These are phyloP conservation scores for Physcomitrellopsis africana DNA, from an alignment of 225 moss, liverwort and hornwort genomes.

Conservation along the genomic window DNA sequence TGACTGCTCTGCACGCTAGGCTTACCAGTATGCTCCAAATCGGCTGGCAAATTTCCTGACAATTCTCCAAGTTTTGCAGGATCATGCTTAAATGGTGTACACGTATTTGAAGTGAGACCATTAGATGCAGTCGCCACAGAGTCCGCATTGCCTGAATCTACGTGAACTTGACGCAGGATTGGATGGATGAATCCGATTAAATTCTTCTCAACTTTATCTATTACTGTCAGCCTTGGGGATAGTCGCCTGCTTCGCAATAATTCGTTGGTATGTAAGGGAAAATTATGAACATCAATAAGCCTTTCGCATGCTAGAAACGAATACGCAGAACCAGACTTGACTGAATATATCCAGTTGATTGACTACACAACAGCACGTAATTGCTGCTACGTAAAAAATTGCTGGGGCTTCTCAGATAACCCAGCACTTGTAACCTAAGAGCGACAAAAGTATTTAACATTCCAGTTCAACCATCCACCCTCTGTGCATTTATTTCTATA, in stretches of 20 bases:
- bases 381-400: neutral
- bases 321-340: constrained; percentile 4
- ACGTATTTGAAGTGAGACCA: constrained; percentile 1
- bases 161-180: constrained; percentile 25
- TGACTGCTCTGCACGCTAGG: constrained; percentile 3
- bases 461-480: neutral
- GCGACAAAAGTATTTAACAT: neutral
- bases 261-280: constrained; percentile 13
- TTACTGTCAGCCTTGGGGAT: constrained; percentile 15
- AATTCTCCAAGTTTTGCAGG: constrained; percentile 29
- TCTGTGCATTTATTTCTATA: neutral
- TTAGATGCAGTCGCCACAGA: neutral
- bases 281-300: neutral
- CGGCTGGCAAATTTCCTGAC: constrained; percentile 2
- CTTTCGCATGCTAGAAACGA: neutral
- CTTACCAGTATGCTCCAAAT: neutral
- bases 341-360: neutral
- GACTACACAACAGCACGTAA: constrained; percentile 2
- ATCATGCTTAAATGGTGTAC: constrained; percentile 14
- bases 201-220: constrained; percentile 17
- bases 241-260: constrained; percentile 36
- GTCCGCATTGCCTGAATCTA: constrained; percentile 12
- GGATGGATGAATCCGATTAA: neutral
- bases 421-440: neutral
- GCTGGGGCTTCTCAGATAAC: neutral